Evolutionary conservation across 2,329 filamentous ascomycete genomes (phyloP), one percentile per base, ranked within the genome.

Genomic region (Aspergillus candidus): DNA sequence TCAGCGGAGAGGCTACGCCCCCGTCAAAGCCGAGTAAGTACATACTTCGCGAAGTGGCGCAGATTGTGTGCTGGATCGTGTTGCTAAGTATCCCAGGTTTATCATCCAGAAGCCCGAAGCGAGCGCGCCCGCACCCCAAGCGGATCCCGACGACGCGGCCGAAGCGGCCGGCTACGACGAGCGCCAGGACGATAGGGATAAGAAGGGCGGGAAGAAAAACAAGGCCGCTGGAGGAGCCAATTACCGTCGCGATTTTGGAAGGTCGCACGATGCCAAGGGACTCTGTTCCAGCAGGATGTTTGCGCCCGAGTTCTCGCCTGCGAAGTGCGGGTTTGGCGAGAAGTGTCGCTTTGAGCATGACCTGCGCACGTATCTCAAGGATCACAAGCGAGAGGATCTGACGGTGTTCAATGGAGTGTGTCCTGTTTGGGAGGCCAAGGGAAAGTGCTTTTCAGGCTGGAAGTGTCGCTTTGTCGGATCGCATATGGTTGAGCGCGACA

Each of bases 391-490:
- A 35, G 80, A 80, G 48, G 88, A 97, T 59, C 74, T 96, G 32
- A 76, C 77, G 4, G 88, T 85, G 0, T 84, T 94, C 57, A 76
- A 75, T 34, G 85, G 87, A 6, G 74, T 84, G 49, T 98, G 93
- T 60, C 91, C 90, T 1, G 78, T 94, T 7, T 96, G 82, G 65
- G 83, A 87, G 53, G 73, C 74, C 12, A 79, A 84, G 51, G 90
- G 90, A 11, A 80, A 75, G 49, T 98, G 93, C 58, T 77, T 79
- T 38, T 80, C 84, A 11, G 93, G 93, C 5, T 98, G 91, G 90
- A 94, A 91, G 64, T 98, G 93, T 64, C 84, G 91, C 15, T 94
- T 96, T 60, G 85, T 88, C 30, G 78, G 78, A 50, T 94, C 88
- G 50, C 93, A 98, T 68, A 93, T 88, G 57, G 76, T 82, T 50